Percentiles rank a stretch among this genome's conserved stretches.
Evolutionary conservation across 2,329 filamentous ascomycete genomes (phyloP).

Genomic region (Cercospora zeae-maydis): DNA sequence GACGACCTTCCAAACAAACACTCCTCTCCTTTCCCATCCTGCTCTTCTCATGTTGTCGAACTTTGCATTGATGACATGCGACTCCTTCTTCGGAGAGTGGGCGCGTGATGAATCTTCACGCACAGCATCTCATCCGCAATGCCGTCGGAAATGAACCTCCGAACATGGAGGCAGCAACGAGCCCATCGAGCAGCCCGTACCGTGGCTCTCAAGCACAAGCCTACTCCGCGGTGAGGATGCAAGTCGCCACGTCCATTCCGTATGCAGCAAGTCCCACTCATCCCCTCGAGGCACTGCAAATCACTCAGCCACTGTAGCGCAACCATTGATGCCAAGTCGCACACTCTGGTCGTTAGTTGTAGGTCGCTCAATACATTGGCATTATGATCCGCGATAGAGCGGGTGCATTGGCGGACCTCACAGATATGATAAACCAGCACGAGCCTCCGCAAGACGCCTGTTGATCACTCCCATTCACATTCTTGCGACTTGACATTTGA

Average conservation of each 20-base stretch:
- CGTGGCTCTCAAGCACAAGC: not conserved
- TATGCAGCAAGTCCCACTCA: not conserved
- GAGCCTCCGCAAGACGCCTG: not conserved
- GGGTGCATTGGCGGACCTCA: not conserved
- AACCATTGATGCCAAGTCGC: not conserved
- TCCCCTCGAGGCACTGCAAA: not conserved
- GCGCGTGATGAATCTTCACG: not conserved
- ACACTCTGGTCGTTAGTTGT: not conserved
- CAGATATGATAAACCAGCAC: not conserved
- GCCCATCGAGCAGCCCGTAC: not conserved
- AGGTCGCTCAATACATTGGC: not conserved
- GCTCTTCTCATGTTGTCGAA: not conserved
- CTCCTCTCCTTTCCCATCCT: not conserved
- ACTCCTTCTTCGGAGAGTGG: not conserved
- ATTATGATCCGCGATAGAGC: not conserved
- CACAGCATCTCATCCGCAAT: not conserved
- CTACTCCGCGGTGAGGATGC: not conserved
- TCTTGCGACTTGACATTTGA: not conserved
- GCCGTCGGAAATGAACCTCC: not conserved
- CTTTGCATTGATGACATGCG: not conserved
- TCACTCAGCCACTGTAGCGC: not conserved
- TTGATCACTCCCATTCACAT: not conserved
- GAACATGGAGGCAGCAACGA: not conserved
- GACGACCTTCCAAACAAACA: not conserved
- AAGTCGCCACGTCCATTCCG: not conserved